A percentile compares a stretch with the other conserved stretches of the same genome.
Evolutionary conservation across 441 rosid genomes (phyloP).

Genomic region (Croton setiger): DNA sequence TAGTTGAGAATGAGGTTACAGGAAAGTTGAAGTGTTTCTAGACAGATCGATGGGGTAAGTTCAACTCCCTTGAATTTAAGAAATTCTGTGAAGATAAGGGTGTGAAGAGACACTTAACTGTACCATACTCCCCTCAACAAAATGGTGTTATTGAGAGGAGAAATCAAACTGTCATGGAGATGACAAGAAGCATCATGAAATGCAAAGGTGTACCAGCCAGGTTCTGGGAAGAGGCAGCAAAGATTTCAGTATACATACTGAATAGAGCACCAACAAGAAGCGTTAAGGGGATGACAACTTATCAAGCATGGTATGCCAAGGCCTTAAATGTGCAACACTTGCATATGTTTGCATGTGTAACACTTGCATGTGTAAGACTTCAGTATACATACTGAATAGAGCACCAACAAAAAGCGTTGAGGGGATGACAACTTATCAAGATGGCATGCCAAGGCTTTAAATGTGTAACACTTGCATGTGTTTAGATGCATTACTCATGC

Average conservation of each 20-base stretch:
- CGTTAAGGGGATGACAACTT: not conserved
- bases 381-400: not conserved
- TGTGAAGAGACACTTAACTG: not conserved
- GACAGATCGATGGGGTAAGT: not conserved
- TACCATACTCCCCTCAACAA: not conserved
- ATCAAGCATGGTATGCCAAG: not conserved
- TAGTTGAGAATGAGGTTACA: not conserved
- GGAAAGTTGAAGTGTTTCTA: not conserved
- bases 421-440: not conserved
- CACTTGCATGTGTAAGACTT: too few species aligned
- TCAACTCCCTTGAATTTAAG: not conserved
- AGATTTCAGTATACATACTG: not conserved
- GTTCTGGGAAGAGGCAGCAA: not conserved
- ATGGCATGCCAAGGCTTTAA: not conserved
- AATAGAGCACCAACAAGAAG: not conserved
- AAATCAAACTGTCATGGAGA: not conserved
- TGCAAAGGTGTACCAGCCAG: not conserved
- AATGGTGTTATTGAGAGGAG: not conserved
- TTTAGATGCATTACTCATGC: slow-evolving; percentile 1
- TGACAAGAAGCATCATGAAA: not conserved
- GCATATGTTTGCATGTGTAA: too few species aligned
- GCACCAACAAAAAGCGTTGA: not conserved
- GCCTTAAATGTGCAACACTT: not conserved
- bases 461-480: not conserved
- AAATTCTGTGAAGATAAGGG: not conserved